A percentile compares a stretch with the other conserved stretches of the same genome.
Evolutionary conservation across 1,139 yeast species (phyloP).

Genomic region (Yamadazyma buinensis): DNA sequence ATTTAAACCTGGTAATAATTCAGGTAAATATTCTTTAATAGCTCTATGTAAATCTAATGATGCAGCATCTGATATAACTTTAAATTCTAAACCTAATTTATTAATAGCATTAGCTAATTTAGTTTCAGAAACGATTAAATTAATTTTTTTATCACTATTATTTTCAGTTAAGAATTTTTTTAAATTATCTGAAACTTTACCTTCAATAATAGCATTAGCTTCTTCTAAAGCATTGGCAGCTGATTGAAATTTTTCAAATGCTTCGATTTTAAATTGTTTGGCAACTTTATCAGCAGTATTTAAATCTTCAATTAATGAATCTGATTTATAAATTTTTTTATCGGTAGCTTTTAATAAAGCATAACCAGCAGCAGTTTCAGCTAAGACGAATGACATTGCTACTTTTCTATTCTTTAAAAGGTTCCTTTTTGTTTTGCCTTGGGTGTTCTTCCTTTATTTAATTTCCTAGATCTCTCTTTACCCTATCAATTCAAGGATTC

Average conservation of each 20-base stretch:
- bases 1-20: constrained; percentile 87
- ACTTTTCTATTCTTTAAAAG: neutral
- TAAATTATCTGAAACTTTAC: constrained; percentile 85
- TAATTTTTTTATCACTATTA: constrained; percentile 85
- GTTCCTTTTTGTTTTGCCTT: too few relatives aligned
- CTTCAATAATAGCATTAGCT: constrained; percentile 87
- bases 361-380: constrained; percentile 98
- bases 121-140: constrained; percentile 89
- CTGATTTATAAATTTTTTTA: constrained; percentile 90
- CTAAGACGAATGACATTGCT: constrained; percentile 76
- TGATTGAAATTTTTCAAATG: constrained; percentile 88
- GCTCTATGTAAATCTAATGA: constrained; percentile 94
- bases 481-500: too few relatives aligned
- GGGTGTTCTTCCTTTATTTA: too few relatives aligned
- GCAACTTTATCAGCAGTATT: constrained; percentile 80
- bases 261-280: constrained; percentile 81
- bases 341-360: constrained; percentile 96
- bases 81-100: constrained; percentile 84
- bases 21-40: constrained; percentile 89
- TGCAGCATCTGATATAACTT: constrained; percentile 92
- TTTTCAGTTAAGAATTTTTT: constrained; percentile 73
- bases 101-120: constrained; percentile 95
- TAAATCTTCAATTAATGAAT: constrained; percentile 70
- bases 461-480: too few relatives aligned
- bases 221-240: constrained; percentile 97